Evolutionary conservation across 345 rosid genomes (phyloP), one percentile per base, ranked within the genome.

Genomic region (Gossypium mustelinum): DNA sequence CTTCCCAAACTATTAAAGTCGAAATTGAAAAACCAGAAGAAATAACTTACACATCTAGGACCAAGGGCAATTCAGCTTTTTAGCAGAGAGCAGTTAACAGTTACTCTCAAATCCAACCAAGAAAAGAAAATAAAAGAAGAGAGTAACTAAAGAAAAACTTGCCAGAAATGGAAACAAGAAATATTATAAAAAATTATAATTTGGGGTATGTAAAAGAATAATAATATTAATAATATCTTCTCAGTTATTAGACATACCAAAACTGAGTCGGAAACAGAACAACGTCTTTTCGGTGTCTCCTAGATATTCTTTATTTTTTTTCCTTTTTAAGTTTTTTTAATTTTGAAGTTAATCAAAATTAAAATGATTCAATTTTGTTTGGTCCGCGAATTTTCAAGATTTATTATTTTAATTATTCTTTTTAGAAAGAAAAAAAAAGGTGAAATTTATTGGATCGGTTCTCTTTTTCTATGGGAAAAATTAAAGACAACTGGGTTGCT

Each of bases 161-260:
- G 34, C 79, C 81, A 72, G 71, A 81, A 76, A 78, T 27, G 82
- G 79, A 61, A 81, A 82, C 13, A 3, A 64, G 72, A 80, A 73
- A n/a, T 51, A 52, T 9, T 25, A 52, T 69, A 75, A 55, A 73
- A 20, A 34, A 0, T 34, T 81, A 64, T 61, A 67, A 79, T 58
- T 25, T 57, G 14, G 29, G 11, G 9, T 43, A 55, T 62, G 54
- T 64, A 74, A 67, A 75, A 70, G 68, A 55, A 41, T 45, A 16
- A 6, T 17, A 17, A 3, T 14, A 25, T 20, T 56, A 56, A 48
- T 27, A 13, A 58, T 71, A 41, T 71, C 39, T 71, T 56, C 11
- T 20, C 55, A 7, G 16, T 70, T 7, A 24, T 70, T 18, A 27
- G 25, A 70, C 73, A 17, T 41, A n/a, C 11, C 41, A 41, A 66